phyloP scores from a whole-genome alignment of 306 rosid genomes.

The Lotus japonicus region DNA sequence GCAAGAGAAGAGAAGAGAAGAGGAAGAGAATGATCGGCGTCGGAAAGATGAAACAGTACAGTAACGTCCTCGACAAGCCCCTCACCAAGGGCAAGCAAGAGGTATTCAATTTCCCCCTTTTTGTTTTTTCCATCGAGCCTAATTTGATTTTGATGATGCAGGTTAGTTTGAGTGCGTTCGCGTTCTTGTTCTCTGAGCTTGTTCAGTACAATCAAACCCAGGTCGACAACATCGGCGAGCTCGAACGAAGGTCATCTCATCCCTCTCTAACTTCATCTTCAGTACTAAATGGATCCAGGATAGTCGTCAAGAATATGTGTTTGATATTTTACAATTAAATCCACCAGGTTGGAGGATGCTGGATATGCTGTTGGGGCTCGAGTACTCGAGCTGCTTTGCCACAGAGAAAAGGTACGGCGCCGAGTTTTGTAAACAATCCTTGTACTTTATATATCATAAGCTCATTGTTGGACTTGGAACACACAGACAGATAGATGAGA shows the following conservation, averaged over 20 bases:
- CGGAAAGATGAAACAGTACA: slow-evolving; percentile 86
- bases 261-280: too few species aligned
- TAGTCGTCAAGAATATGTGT: too few species aligned
- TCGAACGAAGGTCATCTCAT: slow-evolving; percentile 68
- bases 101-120: not conserved
- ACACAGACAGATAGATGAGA: too few species aligned
- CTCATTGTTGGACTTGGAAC: not conserved
- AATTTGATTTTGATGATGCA: slow-evolving; percentile 23
- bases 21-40: slow-evolving; percentile 76
- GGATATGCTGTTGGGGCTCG: slow-evolving; percentile 98
- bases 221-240: slow-evolving; percentile 91
- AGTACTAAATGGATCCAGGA: too few species aligned
- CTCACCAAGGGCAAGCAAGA: slow-evolving; percentile 43
- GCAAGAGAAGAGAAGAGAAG: not conserved
- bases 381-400: slow-evolving; percentile 93
- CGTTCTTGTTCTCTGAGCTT: slow-evolving; percentile 96
- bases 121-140: not conserved
- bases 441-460: not conserved
- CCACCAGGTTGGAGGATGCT: slow-evolving; percentile 84
- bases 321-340: slow-evolving; percentile 18
- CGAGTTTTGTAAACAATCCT: not conserved
- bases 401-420: slow-evolving; percentile 94
- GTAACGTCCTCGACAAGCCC: slow-evolving; percentile 93
- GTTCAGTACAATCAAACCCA: slow-evolving; percentile 98
- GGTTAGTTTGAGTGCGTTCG: slow-evolving; percentile 99